Evolutionary conservation across 2,329 filamentous ascomycete species (phyloP).

Genomic region (Trichoderma pleuroti): DNA sequence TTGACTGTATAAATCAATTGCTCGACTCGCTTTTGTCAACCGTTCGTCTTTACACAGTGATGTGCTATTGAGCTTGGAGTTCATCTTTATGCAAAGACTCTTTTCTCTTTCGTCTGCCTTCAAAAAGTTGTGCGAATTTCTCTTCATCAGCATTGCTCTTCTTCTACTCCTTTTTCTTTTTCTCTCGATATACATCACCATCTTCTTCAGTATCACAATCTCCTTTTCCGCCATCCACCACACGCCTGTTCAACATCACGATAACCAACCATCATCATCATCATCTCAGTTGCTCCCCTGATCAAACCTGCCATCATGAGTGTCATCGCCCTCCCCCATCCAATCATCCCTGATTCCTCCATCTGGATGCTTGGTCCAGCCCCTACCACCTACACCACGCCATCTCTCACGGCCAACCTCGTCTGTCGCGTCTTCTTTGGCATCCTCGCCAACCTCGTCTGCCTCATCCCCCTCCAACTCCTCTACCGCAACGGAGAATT

Average conservation of each 20-base stretch:
- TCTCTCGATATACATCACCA: background rate
- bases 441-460: conserved; percentile 43
- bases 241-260: background rate
- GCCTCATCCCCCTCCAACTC: conserved; percentile 49
- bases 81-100: background rate
- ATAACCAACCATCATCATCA: background rate
- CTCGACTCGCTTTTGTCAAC: background rate
- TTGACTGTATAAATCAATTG: conserved; percentile 2
- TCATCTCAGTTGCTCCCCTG: too few species aligned
- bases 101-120: background rate
- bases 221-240: background rate
- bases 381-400: conserved; percentile 25
- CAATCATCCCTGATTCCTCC: conserved; percentile 20
- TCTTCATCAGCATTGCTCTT: background rate
- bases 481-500: conserved; percentile 53
- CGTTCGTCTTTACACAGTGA: background rate
- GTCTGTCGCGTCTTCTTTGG: conserved; percentile 47
- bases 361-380: background rate
- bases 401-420: conserved; percentile 43
- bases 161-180: too few species aligned
- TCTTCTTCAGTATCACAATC: background rate
- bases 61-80: background rate
- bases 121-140: background rate
- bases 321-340: background rate
- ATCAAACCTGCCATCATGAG: background rate